Evolutionary conservation across 2,329 filamentous ascomycete genomes (phyloP), one percentile per base, ranked within the genome.

Genomic region (Lomentospora prolificans): DNA sequence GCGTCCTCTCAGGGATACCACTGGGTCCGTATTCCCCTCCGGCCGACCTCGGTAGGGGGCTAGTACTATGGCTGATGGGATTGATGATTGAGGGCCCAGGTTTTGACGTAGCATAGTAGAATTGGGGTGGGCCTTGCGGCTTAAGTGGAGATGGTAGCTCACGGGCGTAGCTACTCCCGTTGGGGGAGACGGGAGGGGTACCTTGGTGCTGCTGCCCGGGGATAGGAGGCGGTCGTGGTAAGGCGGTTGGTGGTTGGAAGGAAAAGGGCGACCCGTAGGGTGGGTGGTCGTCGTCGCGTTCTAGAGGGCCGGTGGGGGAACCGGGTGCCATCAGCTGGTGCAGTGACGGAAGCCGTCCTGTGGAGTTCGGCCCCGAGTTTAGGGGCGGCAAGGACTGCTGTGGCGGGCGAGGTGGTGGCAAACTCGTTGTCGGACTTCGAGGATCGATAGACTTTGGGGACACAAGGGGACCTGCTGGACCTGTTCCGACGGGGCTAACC

Each of bases 161-260:
- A 57, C 69, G 67, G n/a, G 67, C 65, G 57, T 72, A 77, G 17
- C 64, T 65, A 17, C 64, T 65, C 17, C 79, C 75, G 53, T 74
- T 72, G 14, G 77, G 75, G 3, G 78, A 81, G 12, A 75, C 69
- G 1, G 78, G 77, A 9, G 79, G 75, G 19, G 77, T 46, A 22
- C 60, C 60, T 60, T 56, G 61, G 65, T 66, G 56, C 64, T 66
- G 56, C 64, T 77, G 69, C 67, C 63, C 61, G 65, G 67, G 24
- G 65, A 63, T 57, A 67, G 67, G 63, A 64, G 65, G 64, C 59
- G 66, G 68, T 58, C 61, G 68, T 53, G 60, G 64, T 36, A 64
- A 65, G 55, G 61, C 60, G 50, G 58, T 60, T 7, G 72, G 66
- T 12, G 74, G 70, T 5, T 72, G 73, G 30, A 69, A 57, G 63